A percentile compares a stretch with the other conserved stretches of the same genome.
Evolutionary conservation across 176 grass and related monocot species (phyloP).

Genomic region (Raddia distichophylla): DNA sequence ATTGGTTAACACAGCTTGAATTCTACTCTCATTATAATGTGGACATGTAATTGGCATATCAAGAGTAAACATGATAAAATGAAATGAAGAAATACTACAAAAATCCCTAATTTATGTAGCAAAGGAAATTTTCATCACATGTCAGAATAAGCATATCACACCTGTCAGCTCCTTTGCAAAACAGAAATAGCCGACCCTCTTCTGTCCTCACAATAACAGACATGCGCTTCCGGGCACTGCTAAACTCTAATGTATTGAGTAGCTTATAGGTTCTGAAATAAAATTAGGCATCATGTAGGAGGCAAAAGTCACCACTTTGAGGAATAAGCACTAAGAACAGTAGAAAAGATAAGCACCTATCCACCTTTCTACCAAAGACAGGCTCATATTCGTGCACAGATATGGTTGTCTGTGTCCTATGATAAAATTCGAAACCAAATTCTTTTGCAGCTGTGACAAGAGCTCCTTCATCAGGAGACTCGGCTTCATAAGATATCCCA

Average conservation of each 20-base stretch:
- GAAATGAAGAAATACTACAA: not conserved
- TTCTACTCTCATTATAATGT: not conserved
- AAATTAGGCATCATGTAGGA: slow-evolving; percentile 36
- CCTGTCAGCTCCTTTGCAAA: slow-evolving; percentile 98
- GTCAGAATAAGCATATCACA: slow-evolving; percentile 39
- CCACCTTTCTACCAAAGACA: slow-evolving; percentile 41
- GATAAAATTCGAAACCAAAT: slow-evolving; percentile 93
- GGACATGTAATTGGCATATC: slow-evolving; percentile 12
- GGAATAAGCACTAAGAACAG: slow-evolving; percentile 22
- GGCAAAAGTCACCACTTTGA: slow-evolving; percentile 16
- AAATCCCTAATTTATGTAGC: not conserved
- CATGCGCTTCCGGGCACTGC: slow-evolving; percentile 91
- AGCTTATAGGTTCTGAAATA: slow-evolving; percentile 81
- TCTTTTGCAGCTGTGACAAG: slow-evolving; percentile 91
- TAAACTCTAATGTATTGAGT: slow-evolving; percentile 92
- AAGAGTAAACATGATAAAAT: not conserved
- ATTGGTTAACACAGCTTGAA: not conserved
- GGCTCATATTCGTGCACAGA: slow-evolving; percentile 76
- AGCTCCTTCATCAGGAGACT: slow-evolving; percentile 91
- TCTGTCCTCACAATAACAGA: slow-evolving; percentile 85
- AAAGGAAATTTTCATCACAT: slow-evolving; percentile 12
- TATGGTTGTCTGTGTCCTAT: slow-evolving; percentile 77
- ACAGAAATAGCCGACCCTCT: slow-evolving; percentile 65
- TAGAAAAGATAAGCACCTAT: slow-evolving; percentile 60
- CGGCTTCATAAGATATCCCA: slow-evolving; percentile 82